Evolutionary conservation across 495 filamentous ascomycete genomes (phyloP), one percentile per base, ranked within the genome.

Genomic region (Penicillium ucsense): DNA sequence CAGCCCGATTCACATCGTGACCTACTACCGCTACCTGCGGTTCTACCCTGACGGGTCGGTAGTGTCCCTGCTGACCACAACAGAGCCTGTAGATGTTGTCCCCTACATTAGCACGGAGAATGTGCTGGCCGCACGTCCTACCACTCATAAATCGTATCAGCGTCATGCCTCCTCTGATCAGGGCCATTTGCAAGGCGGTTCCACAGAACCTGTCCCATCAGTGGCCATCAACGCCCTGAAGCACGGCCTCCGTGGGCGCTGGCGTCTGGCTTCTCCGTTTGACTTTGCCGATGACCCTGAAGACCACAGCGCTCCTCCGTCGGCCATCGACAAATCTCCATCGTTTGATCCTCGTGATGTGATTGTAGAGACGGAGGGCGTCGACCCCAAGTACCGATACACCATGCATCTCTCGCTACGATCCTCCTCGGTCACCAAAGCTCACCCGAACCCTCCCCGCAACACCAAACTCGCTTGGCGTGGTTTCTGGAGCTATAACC

Each of bases 1-100:
- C 60, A 83, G 79, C 20, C 92, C 94, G 8, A 85, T 97, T 12
- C 89, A 91, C 58, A 95, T 96, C 44, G 89, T 98, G 34, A 98
- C 92, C 0, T 98, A 97, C 67, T 97, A 92, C 70, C 86, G 92
- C 35, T 98, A 97, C 62, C 74, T 98, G 0, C 85, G 92, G 8
- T 92, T 97, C 67, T 95, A 94, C 70, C 85, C 88, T 20, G 85
- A 96, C 65, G 92, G 92, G 28, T 82, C 84, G 1, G 81, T 77
- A 42, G 78, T 96, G 31, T 85, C 79, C 37, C 70, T 98, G 6
- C 72, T 89, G 5, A 85, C 84, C 1, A 92, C 87, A 1, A 68
- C 78, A 30, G 86, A 95, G 64, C 92, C 92, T 0, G 67, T 78
- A 29, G 88, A 95, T 30, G 85, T 97, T 8, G 88, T 94, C 1